Evolutionary conservation across 768 basidiomycete species (phyloP).

Genomic region (Hypholoma sublateritium): DNA sequence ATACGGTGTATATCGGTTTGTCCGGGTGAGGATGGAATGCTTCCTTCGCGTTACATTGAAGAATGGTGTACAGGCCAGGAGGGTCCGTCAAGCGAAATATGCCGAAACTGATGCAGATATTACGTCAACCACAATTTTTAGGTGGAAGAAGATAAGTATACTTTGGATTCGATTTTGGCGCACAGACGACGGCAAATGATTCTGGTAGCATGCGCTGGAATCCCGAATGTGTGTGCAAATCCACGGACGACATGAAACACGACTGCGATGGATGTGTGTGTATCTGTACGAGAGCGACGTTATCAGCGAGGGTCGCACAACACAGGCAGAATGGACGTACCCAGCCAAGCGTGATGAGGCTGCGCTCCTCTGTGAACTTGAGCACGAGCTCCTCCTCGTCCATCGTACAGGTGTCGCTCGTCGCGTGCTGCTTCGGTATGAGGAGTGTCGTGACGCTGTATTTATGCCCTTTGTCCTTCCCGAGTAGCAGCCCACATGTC

Average conservation of each 20-base stretch:
- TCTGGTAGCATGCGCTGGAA: constrained; percentile 91
- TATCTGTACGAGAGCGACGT: constrained; percentile 49
- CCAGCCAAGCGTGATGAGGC: constrained; percentile 89
- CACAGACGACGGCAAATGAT: constrained; percentile 91
- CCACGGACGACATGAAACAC: constrained; percentile 95
- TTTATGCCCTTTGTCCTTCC: constrained; percentile 59
- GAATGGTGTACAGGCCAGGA: constrained; percentile 71
- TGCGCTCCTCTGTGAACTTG: constrained; percentile 79
- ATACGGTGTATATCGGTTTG: constrained; percentile 81
- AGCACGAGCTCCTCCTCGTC: constrained; percentile 86
- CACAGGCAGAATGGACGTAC: constrained; percentile 42
- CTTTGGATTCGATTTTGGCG: constrained; percentile 77
- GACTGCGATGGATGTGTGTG: constrained; percentile 92
- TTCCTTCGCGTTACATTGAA: constrained; percentile 66
- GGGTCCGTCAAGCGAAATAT: constrained; percentile 91
- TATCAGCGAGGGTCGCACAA: not conserved
- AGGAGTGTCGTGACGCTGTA: constrained; percentile 79
- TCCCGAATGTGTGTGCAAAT: constrained; percentile 86
- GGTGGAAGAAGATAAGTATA: constrained; percentile 30
- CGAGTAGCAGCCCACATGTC: constrained; percentile 85
- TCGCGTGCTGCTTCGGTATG: constrained; percentile 87
- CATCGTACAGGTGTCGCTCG: constrained; percentile 92
- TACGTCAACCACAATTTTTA: not conserved
- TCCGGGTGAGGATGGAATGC: constrained; percentile 89
- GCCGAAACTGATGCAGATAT: constrained; percentile 58